Percentiles rank a stretch among this genome's conserved stretches.
phyloP scores from a whole-genome alignment of 2,329 filamentous ascomycete species.

The Talaromyces sp. region DNA sequence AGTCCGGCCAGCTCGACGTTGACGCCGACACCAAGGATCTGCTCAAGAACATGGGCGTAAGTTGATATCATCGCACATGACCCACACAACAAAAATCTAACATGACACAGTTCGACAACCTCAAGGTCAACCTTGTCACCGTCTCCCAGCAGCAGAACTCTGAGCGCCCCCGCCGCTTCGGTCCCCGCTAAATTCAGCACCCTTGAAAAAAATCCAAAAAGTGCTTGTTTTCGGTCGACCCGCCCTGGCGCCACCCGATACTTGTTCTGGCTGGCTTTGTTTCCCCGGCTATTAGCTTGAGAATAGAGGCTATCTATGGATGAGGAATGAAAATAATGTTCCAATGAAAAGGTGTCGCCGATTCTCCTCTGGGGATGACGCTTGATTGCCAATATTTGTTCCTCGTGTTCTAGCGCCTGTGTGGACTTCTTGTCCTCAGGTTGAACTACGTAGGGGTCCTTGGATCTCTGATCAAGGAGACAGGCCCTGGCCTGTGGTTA shows the following conservation, averaged over 20 bases:
- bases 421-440: constrained; percentile 13
- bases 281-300: constrained; percentile 32
- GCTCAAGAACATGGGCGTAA: constrained; percentile 96
- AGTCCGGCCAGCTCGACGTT: constrained; percentile 91
- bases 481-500: constrained; percentile 10
- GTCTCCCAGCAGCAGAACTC: constrained; percentile 84
- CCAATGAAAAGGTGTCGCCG: constrained; percentile 80
- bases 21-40: constrained; percentile 98
- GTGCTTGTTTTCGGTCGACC: constrained; percentile 34
- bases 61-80: constrained; percentile 48
- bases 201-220: constrained; percentile 28
- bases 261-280: constrained; percentile 31
- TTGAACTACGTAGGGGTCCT: constrained; percentile 27
- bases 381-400: constrained; percentile 81
- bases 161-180: constrained; percentile 81
- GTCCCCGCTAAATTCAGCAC: constrained; percentile 34
- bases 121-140: constrained; percentile 92
- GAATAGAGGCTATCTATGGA: constrained; percentile 32
- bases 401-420: constrained; percentile 25
- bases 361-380: constrained; percentile 75
- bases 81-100: constrained; percentile 6
- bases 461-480: constrained; percentile 6
- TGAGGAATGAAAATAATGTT: constrained; percentile 46
- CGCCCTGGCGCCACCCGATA: constrained; percentile 27
- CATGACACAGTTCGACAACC: constrained; percentile 79